These are phyloP conservation scores for Logfia minima DNA, from an alignment of 129 eudicot species.

Conservation along the genomic window DNA sequence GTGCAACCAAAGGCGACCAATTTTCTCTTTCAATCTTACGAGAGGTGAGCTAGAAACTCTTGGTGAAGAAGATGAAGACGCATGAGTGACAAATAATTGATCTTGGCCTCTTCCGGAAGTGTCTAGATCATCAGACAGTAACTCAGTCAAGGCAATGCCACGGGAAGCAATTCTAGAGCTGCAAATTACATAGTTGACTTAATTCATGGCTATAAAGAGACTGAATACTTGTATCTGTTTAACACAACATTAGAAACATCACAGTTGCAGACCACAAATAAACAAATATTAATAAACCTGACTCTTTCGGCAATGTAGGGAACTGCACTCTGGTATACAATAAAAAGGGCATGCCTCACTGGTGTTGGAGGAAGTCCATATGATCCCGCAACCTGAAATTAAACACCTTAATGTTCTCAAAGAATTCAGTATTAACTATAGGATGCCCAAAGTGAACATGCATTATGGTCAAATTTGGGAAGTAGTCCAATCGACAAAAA, in stretches of 20 bases:
- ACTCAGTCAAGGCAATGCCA: slow-evolving; percentile 76
- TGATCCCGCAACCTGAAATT: slow-evolving; percentile 78
- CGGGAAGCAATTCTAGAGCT: slow-evolving; percentile 95
- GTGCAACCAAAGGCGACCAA: slow-evolving; percentile 49
- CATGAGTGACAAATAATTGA: slow-evolving; percentile 35
- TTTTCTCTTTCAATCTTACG: slow-evolving; percentile 60
- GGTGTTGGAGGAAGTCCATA: slow-evolving; percentile 98
- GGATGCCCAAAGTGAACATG: slow-evolving; percentile 1
- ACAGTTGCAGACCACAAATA: slow-evolving; percentile 7
- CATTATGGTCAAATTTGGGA: background rate
- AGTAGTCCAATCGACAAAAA: background rate
- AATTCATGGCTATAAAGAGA: background rate
- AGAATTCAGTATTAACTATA: background rate
- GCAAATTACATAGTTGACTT: slow-evolving; percentile 33
- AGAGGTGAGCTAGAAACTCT: slow-evolving; percentile 43
- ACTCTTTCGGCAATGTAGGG: slow-evolving; percentile 97
- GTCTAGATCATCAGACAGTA: slow-evolving; percentile 54
- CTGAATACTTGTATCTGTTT: slow-evolving; percentile 5
- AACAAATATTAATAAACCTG: slow-evolving; percentile 46
- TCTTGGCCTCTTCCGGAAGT: slow-evolving; percentile 41
- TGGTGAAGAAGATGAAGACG: slow-evolving; percentile 46
- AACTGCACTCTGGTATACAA: slow-evolving; percentile 85
- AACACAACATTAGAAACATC: slow-evolving; percentile 16
- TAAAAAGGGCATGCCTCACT: slow-evolving; percentile 91
- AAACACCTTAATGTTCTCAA: slow-evolving; percentile 20